Percentiles rank a stretch among this genome's conserved stretches.
phyloP scores from a whole-genome alignment of 78 protist genomes.

The Isochrysis galbana region DNA sequence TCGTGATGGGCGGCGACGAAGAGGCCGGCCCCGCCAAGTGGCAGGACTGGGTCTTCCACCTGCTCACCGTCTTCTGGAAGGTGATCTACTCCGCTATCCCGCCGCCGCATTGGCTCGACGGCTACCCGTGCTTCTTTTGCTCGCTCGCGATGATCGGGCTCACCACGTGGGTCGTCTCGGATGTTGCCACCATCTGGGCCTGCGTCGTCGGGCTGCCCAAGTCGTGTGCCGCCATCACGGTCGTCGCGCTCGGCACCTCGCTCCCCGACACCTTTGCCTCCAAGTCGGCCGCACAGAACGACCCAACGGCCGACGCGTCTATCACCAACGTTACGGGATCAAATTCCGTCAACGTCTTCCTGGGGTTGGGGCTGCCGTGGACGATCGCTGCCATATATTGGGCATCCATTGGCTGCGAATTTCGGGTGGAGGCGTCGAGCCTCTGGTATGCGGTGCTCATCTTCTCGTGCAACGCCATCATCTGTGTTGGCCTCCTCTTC shows the following conservation, averaged over 20 bases:
- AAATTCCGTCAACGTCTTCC: conserved; percentile 55
- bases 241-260: conserved; percentile 58
- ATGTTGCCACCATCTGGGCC: conserved; percentile 14
- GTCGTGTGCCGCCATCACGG: conserved; percentile 49
- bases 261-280: conserved; percentile 61
- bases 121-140: neutral
- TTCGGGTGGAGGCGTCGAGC: neutral
- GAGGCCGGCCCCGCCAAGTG: neutral
- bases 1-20: neutral
- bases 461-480: neutral
- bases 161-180: conserved; percentile 16
- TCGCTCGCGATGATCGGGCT: conserved; percentile 10
- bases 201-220: conserved; percentile 15
- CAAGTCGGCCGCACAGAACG: conserved; percentile 14
- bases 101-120: neutral
- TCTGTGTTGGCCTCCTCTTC: neutral
- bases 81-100: neutral
- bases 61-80: neutral
- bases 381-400: conserved; percentile 28
- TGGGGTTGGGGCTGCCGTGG: conserved; percentile 54
- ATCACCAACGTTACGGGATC: conserved; percentile 51
- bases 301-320: conserved; percentile 35
- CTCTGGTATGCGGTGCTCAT: conserved; percentile 32
- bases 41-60: neutral
- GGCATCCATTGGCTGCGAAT: neutral